These are phyloP conservation scores for Noccaea bulbosa DNA, from an alignment of 345 rosid genomes.

Conservation along the genomic window DNA sequence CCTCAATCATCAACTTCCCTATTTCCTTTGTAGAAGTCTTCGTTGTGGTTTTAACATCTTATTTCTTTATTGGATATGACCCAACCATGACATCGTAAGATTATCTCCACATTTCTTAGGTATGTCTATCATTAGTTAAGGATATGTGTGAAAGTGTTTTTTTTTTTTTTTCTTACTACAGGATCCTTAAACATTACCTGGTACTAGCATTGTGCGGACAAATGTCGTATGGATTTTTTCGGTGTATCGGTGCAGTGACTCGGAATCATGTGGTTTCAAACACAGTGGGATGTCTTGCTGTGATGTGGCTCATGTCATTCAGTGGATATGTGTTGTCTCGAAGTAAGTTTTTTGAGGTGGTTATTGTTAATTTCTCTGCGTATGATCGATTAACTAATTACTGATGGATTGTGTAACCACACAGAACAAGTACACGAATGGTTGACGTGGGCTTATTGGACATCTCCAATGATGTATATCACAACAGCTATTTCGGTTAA, in stretches of 20 bases:
- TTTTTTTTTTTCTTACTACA: conserved; percentile 28
- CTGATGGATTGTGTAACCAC: conserved; percentile 15
- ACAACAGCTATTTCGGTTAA: conserved; percentile 58
- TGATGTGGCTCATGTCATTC: conserved; percentile 48
- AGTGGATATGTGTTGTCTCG: conserved; percentile 52
- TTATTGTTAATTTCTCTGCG: not conserved
- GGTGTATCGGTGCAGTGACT: conserved; percentile 52
- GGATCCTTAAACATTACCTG: conserved; percentile 50
- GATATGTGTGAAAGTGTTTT: not conserved
- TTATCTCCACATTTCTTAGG: not conserved
- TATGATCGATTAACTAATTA: conserved; percentile 4
- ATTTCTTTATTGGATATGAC: conserved; percentile 64
- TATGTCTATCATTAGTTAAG: not conserved
- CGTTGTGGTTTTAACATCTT: conserved; percentile 54
- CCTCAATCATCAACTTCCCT: conserved; percentile 61
- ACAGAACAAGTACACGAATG: conserved; percentile 61
- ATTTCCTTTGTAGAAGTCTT: conserved; percentile 59
- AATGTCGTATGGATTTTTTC: conserved; percentile 51
- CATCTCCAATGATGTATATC: conserved; percentile 70
- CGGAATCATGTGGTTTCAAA: conserved; percentile 53
- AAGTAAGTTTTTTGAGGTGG: conserved; percentile 34
- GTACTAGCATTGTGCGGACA: conserved; percentile 47
- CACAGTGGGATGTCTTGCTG: conserved; percentile 45
- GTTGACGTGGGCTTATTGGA: conserved; percentile 79
- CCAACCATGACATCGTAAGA: conserved; percentile 51